These are phyloP conservation scores for Didymosphaeria variabile DNA, from an alignment of 2,329 filamentous ascomycete genomes.

Conservation along the genomic window DNA sequence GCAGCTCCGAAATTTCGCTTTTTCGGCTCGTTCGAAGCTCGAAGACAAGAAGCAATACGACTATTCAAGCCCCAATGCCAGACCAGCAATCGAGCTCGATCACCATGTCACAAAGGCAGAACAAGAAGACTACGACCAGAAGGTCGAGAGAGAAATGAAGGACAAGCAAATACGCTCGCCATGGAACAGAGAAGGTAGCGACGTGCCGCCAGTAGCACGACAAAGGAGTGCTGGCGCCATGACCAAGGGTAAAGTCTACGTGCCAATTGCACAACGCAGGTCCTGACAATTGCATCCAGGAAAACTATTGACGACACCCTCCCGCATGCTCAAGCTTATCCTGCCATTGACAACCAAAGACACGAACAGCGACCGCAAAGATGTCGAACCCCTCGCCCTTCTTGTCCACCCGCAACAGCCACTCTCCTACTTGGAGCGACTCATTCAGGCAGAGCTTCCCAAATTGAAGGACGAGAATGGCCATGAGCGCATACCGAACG, in stretches of 20 bases:
- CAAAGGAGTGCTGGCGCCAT: conserved; percentile 65
- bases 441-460: conserved; percentile 88
- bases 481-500: conserved; percentile 73
- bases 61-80: conserved; percentile 45
- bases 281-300: conserved; percentile 56
- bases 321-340: conserved; percentile 80
- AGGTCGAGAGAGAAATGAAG: conserved; percentile 57
- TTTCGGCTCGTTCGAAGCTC: conserved; percentile 17
- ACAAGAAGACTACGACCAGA: conserved; percentile 54
- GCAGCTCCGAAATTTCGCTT: conserved; percentile 26
- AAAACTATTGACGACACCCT: conserved; percentile 82
- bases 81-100: conserved; percentile 52
- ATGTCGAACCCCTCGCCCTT: conserved; percentile 84
- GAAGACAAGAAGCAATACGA: conserved; percentile 28
- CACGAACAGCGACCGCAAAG: conserved; percentile 67
- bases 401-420: conserved; percentile 91
- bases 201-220: conserved; percentile 64
- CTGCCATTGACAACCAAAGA: conserved; percentile 74
- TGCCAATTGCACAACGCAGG: background rate
- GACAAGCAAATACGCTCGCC: conserved; percentile 68
- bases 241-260: conserved; percentile 65
- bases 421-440: conserved; percentile 84
- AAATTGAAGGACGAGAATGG: conserved; percentile 69
- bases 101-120: conserved; percentile 57
- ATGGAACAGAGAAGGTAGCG: conserved; percentile 71